Evolutionary conservation across 768 basidiomycete genomes (phyloP).

Genomic region (Phlegmacium glaucopus): DNA sequence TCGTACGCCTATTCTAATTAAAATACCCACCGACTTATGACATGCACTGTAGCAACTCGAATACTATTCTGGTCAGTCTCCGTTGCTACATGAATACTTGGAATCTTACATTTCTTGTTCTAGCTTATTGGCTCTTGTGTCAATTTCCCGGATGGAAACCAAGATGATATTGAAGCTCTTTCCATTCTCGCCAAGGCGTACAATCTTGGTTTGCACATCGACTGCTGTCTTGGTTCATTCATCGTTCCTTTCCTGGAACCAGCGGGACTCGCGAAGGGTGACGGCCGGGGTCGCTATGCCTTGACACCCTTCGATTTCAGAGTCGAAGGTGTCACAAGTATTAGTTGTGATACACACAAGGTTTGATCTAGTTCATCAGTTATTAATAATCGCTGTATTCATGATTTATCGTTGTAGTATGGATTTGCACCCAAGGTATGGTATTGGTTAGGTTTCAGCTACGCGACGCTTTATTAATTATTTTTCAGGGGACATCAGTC

Average conservation of each 20-base stretch:
- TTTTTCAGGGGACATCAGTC: conserved; percentile 78
- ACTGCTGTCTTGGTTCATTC: conserved; percentile 93
- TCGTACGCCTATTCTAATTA: neutral
- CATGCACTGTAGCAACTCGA: conserved; percentile 58
- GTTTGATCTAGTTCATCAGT: conserved; percentile 29
- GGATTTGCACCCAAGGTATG: conserved; percentile 89
- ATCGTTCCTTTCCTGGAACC: conserved; percentile 89
- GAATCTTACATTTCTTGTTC: neutral
- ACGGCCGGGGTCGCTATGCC: conserved; percentile 48
- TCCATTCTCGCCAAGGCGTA: conserved; percentile 68
- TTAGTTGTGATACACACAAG: conserved; percentile 97
- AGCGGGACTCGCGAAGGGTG: conserved; percentile 63
- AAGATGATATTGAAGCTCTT: conserved; percentile 82
- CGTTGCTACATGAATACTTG: conserved; percentile 1
- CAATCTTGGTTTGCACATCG: conserved; percentile 88
- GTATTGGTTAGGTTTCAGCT: neutral
- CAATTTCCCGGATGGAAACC: conserved; percentile 84
- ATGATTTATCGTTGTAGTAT: conserved; percentile 47
- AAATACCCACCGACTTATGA: conserved; percentile 7
- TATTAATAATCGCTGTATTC: conserved; percentile 1
- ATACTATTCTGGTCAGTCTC: conserved; percentile 76
- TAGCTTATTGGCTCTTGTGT: conserved; percentile 84
- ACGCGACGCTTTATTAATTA: neutral
- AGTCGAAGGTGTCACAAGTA: conserved; percentile 87
- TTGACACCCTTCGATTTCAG: conserved; percentile 84